phyloP scores from a whole-genome alignment of 2,329 filamentous ascomycete genomes.

The Ceratocystis alfenasii region DNA sequence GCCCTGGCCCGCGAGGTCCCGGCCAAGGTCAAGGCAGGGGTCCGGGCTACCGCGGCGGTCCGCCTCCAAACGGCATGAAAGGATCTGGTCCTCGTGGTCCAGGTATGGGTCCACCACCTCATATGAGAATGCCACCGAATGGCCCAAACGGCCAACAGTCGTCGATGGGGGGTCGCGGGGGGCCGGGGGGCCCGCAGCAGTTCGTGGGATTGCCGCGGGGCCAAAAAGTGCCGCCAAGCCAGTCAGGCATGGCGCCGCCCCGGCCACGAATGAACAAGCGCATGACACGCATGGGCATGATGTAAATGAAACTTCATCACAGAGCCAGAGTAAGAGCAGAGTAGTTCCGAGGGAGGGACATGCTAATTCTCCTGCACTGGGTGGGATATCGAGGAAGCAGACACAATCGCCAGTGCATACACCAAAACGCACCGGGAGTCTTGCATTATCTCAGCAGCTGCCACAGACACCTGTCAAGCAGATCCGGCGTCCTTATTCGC shows the following conservation, averaged over 20 bases:
- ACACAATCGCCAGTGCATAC: not conserved
- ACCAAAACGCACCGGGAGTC: not conserved
- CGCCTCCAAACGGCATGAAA: conserved; percentile 25
- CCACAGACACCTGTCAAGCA: conserved; percentile 19
- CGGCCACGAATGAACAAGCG: conserved; percentile 46
- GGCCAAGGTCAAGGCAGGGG: conserved; percentile 12
- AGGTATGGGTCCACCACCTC: conserved; percentile 9
- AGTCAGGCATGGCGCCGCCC: conserved; percentile 29
- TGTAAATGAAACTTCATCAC: conserved; percentile 29
- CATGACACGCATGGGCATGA: conserved; percentile 49
- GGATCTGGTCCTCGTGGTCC: conserved; percentile 23
- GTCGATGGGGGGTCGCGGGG: conserved; percentile 23
- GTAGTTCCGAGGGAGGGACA: not conserved
- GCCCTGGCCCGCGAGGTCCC: conserved; percentile 19
- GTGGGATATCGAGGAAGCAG: not conserved
- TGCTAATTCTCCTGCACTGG: not conserved
- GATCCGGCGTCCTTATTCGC: conserved; percentile 17
- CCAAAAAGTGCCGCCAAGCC: conserved; percentile 28
- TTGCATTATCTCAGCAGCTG: not conserved
- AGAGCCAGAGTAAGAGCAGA: not conserved
- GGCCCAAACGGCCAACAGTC: conserved; percentile 20
- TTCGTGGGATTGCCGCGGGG: conserved; percentile 23
- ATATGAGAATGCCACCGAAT: conserved; percentile 7
- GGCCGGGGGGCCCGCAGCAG: conserved; percentile 21
- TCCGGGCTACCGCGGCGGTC: conserved; percentile 5